Evolutionary conservation across 2,329 filamentous ascomycete genomes (phyloP).

Genomic region (Lasiodiplodia sp.): DNA sequence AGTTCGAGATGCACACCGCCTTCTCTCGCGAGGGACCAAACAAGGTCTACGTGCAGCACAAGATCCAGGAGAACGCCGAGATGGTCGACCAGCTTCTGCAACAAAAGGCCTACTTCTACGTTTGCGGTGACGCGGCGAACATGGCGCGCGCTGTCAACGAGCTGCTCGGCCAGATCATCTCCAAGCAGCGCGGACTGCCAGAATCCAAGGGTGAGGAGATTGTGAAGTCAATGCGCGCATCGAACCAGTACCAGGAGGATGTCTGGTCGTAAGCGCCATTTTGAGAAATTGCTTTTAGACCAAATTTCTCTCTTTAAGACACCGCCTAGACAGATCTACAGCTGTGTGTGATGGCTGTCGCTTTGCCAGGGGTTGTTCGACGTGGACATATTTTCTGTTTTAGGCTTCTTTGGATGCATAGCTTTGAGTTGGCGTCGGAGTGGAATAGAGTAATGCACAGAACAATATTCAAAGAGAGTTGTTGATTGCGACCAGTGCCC

Average conservation of each 20-base stretch:
- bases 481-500: not conserved
- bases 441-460: conserved; percentile 21
- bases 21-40: conserved; percentile 88
- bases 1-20: conserved; percentile 88
- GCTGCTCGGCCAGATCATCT: conserved; percentile 84
- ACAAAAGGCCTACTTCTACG: conserved; percentile 93
- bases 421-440: conserved; percentile 15
- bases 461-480: not conserved
- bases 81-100: conserved; percentile 87
- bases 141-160: conserved; percentile 95
- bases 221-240: conserved; percentile 94
- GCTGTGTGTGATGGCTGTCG: not conserved
- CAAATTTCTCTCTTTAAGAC: conserved; percentile 8
- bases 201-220: conserved; percentile 93
- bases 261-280: conserved; percentile 65
- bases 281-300: conserved; percentile 18
- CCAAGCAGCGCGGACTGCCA: conserved; percentile 80
- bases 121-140: conserved; percentile 96
- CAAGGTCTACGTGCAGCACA: conserved; percentile 98
- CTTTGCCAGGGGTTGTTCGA: conserved; percentile 1
- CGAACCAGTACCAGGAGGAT: conserved; percentile 93
- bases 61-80: conserved; percentile 80
- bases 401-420: conserved; percentile 21
- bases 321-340: conserved; percentile 19
- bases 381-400: conserved; percentile 9